Evolutionary conservation across 208 protist genomes (phyloP), one percentile per base, ranked within the genome.

Genomic region (Leishmania braziliensis): DNA sequence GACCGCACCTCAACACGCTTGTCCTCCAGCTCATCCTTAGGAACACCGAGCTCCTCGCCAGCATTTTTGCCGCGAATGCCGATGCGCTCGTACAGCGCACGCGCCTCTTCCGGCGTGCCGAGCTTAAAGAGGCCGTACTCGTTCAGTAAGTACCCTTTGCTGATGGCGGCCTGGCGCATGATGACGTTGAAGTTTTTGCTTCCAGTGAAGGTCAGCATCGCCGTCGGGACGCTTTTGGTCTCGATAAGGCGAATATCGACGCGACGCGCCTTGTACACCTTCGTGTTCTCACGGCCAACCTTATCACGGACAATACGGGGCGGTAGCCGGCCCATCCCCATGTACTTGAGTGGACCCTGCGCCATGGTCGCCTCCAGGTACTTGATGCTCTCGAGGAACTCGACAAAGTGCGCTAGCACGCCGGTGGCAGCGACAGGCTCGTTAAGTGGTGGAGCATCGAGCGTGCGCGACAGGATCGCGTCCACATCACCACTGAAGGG

Each of bases 101-200:
- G 88, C 5, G 93, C 93, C 82, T 97, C 93, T 78, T 95, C 93
- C 14, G 92, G 89, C 46, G 90, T 97, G 51, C 93, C 93, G n/a
- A 97, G 78, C 70, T 90, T 89, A 80, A 96, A 97, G 62, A 97
- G 89, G 1, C 94, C 94, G 77, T 98, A 97, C 88, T 98, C 95
- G 84, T 96, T 97, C 78, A 98, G 85, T 43, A 95, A 76, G 81
- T 96, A 98, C 2, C 96, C 96, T 60, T 94, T 95, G 81, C 83
- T 90, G 83, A 97, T 94, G n/a, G 96, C 96, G 18, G 91, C 91
- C 83, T 96, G 91, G 1, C 96, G 94, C 95, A 98, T 98, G 66
- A 93, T 95, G 20, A 97, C 93, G 86, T 98, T 98, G 89, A 98
- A 98, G 87, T 97, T 95, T 73, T 97, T 96, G 82, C 93, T 97